Conservation (phyloP, 208 protist genomes). For the Histomonas meleagridis region DNA sequence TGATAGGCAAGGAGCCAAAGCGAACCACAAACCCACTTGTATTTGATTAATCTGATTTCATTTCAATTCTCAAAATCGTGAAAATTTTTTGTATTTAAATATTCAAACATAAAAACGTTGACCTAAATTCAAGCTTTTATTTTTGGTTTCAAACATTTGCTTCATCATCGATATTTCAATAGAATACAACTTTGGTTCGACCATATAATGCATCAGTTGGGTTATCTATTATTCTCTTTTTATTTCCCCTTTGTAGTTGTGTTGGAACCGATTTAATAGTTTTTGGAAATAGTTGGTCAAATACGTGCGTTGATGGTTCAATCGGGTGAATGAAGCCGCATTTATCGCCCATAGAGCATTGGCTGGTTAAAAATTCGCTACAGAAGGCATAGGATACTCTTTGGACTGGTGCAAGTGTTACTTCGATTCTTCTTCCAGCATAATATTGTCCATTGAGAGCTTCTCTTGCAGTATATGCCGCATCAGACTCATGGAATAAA, state of each 20-base stretch:
- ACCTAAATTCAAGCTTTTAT: too few relatives aligned
- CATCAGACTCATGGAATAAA: not conserved
- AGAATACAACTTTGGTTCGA: too few relatives aligned
- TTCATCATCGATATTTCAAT: too few relatives aligned
- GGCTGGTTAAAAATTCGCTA: not conserved
- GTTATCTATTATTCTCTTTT: not conserved
- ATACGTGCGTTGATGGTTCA: not conserved
- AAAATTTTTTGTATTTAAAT: not conserved
- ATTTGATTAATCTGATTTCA: too few relatives aligned
- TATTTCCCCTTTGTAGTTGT: not conserved
- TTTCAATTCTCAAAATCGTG: not conserved
- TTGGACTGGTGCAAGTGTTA: not conserved
- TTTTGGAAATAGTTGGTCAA: not conserved
- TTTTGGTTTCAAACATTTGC: too few relatives aligned
- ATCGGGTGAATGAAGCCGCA: not conserved
- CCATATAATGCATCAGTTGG: not conserved
- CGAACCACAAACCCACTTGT: too few relatives aligned
- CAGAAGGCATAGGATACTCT: not conserved
- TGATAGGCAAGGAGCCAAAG: too few relatives aligned
- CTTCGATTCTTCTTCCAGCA: not conserved
- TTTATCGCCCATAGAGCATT: not conserved
- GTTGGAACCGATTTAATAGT: not conserved
- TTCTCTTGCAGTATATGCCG: not conserved
- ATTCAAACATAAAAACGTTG: too few relatives aligned
- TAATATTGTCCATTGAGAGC: constrained; percentile 20